Evolutionary conservation across 352 stramenopile genomes (phyloP).

Genomic region (Aphanomyces euteiches): DNA sequence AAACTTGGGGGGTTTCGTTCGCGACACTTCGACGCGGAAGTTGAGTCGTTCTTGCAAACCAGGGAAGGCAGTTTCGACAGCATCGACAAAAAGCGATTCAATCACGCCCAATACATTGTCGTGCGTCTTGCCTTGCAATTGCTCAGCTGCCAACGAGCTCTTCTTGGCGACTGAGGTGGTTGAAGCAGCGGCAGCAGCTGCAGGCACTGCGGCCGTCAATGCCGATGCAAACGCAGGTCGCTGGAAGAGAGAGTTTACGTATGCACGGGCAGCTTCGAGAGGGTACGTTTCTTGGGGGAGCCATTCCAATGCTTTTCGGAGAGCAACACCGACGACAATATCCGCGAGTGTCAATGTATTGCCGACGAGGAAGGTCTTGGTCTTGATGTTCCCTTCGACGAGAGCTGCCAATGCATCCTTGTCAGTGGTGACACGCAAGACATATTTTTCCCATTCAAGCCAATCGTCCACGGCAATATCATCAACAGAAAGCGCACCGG

Average conservation of each 20-base stretch:
- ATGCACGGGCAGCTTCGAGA: constrained; percentile 42
- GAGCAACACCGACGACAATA: constrained; percentile 63
- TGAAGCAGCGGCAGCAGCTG: background rate
- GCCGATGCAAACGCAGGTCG: constrained; percentile 48
- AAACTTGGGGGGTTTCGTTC: constrained; percentile 78
- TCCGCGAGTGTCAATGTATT: constrained; percentile 62
- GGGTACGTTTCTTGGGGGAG: constrained; percentile 52
- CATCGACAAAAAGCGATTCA: constrained; percentile 67
- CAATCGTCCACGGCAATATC: constrained; percentile 80
- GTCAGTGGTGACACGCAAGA: constrained; percentile 48
- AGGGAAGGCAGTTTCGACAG: constrained; percentile 68
- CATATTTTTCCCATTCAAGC: constrained; percentile 74
- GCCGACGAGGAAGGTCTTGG: constrained; percentile 64
- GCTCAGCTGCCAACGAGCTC: constrained; percentile 45
- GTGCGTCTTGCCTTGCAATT: constrained; percentile 57
- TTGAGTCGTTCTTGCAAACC: constrained; percentile 44
- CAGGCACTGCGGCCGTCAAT: constrained; percentile 42
- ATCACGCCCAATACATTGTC: constrained; percentile 75
- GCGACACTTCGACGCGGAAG: constrained; percentile 69
- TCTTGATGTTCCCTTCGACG: constrained; percentile 21
- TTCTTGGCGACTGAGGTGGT: constrained; percentile 34
- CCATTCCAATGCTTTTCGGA: constrained; percentile 51
- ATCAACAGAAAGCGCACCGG: constrained; percentile 50
- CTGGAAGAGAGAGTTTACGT: constrained; percentile 62
- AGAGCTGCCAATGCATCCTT: constrained; percentile 32